Conservation (phyloP, 371 early-diverging fungal species). For the Mucor indicus region DNA sequence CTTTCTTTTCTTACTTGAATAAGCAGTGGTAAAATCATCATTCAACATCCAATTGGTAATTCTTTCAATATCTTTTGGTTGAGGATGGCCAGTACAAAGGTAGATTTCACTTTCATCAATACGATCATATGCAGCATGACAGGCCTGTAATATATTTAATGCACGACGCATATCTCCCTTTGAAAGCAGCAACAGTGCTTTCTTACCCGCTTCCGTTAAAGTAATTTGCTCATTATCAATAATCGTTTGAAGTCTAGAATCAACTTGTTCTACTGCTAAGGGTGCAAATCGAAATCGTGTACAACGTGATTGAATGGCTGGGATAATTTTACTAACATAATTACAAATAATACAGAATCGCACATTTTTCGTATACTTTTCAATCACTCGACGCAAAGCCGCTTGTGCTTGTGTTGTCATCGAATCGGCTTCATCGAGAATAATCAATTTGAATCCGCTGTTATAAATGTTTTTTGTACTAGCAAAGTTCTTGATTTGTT, state of each 20-base stretch:
- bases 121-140: conserved; percentile 80
- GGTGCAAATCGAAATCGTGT: conserved; percentile 98
- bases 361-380: conserved; percentile 96
- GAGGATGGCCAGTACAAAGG: conserved; percentile 88
- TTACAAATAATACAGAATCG: conserved; percentile 99
- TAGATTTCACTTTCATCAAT: conserved; percentile 83
- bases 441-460: conserved; percentile 89
- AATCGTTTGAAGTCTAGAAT: conserved; percentile 70
- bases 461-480: conserved; percentile 87
- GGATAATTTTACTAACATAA: conserved; percentile 97
- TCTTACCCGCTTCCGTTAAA: conserved; percentile 77
- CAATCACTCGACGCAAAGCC: conserved; percentile 97
- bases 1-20: conserved; percentile 55
- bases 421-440: conserved; percentile 98
- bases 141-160: conserved; percentile 91
- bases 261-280: conserved; percentile 74
- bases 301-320: conserved; percentile 98
- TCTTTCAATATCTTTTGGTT: conserved; percentile 81
- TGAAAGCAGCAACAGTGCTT: conserved; percentile 77
- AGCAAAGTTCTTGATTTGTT: conserved; percentile 98
- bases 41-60: conserved; percentile 80
- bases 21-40: conserved; percentile 77
- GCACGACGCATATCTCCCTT: conserved; percentile 97
- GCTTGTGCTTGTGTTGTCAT: conserved; percentile 98
- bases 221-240: conserved; percentile 74